Base-by-base conservation (phyloP, 2,329 filamentous ascomycete species). In the Talaromyces sp. region DNA sequence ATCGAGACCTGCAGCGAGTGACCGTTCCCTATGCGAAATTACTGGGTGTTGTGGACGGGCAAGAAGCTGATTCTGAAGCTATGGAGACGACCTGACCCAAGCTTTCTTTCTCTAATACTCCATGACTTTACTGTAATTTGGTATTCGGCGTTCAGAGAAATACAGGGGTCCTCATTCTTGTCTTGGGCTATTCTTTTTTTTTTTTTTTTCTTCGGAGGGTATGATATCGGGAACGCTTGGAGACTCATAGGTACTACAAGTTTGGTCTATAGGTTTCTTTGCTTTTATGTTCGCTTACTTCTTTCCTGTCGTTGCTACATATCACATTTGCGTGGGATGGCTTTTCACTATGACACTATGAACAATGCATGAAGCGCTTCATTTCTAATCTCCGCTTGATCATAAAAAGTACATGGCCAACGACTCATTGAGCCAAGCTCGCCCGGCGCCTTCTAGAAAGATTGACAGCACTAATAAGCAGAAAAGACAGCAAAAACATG, bases 11-110 rank as follows among this genome's bases (percentile, higher is more conserved):
- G 33, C 95, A 99, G 76, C 85, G 95, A 28, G 84, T 97, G 46
- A 96, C 92, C n/a, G 91, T 97, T 28, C 93, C 96, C 66, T 98
- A 98, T 75, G 93, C 93, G 12, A 87, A 91, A 66, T 80, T 92
- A n/a, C 80, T 96, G 23, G 90, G 89, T 39, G 72, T 84, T 63
- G 71, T 81, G 9, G 73, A 76, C 46, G 73, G 70, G 28, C 70
- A 70, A 50, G 68, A 70, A 21, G 69, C 70, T n/a, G 66, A 69
- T 23, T 67, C 68, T 1, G 74, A 76, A 74, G 64, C 70, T 71
- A 63, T 77, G 66, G 57, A 65, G 37, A 65, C 52, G 12, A 61
- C 50, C 57, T 63, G 48, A 46, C 18, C 25, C 23, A 35, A 40
- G 3, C 28, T 35, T 16, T 40, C 39, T 40, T 14, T 40, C 16